Evolutionary conservation across 495 filamentous ascomycete species (phyloP).

Genomic region (Aspergillus avenaceus): DNA sequence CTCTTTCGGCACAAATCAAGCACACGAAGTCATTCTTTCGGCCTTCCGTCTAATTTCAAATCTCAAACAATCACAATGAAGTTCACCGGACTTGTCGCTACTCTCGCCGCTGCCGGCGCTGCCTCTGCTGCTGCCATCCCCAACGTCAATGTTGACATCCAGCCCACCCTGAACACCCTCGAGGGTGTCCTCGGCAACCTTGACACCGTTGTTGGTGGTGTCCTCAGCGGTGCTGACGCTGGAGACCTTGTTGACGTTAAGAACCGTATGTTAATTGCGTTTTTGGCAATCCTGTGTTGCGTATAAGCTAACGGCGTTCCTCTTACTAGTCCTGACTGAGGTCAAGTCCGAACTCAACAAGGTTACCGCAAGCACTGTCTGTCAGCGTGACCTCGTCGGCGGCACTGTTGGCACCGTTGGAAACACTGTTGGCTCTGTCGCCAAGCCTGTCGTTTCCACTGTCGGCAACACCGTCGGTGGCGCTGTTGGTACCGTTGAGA

Average conservation of each 20-base stretch:
- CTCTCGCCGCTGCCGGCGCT: constrained; percentile 22
- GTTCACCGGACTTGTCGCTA: constrained; percentile 32
- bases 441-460: constrained; percentile 4
- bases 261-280: constrained; percentile 4
- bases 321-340: neutral
- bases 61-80: constrained; percentile 31
- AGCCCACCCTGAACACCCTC: constrained; percentile 6
- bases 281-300: neutral
- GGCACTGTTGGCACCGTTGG: constrained; percentile 6
- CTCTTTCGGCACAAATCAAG: constrained; percentile 21
- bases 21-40: constrained; percentile 5
- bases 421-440: constrained; percentile 3
- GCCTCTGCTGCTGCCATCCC: constrained; percentile 22
- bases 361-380: neutral
- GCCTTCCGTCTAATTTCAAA: constrained; percentile 3
- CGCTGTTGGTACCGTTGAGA: constrained; percentile 1
- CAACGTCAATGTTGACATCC: constrained; percentile 5
- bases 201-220: constrained; percentile 1
- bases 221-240: constrained; percentile 3
- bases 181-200: constrained; percentile 10
- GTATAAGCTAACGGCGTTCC: neutral
- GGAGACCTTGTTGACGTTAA: constrained; percentile 6
- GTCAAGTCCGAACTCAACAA: constrained; percentile 5
- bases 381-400: constrained; percentile 11
- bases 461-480: constrained; percentile 1